Percentiles rank a stretch among this genome's conserved stretches.
phyloP scores from a whole-genome alignment of 306 rosid genomes.

The Cicer judaicum region DNA sequence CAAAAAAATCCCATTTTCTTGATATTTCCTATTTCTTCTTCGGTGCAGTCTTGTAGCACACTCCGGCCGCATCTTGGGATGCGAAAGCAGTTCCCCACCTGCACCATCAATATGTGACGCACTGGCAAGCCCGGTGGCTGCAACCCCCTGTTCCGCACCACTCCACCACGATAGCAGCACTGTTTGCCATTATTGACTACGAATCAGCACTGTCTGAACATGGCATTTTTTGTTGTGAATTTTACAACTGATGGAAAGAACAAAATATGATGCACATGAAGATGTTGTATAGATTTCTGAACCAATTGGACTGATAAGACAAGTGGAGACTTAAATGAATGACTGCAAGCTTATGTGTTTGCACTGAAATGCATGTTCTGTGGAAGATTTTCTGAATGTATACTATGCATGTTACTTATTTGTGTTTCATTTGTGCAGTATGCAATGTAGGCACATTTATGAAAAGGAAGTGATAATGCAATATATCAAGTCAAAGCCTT shows the following conservation, averaged over 20 bases:
- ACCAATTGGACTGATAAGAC: background rate
- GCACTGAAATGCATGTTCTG: constrained; percentile 17
- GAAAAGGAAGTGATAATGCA: constrained; percentile 61
- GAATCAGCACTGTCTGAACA: too few species aligned
- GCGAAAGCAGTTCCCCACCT: too few species aligned
- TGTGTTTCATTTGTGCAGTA: constrained; percentile 57
- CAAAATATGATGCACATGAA: background rate
- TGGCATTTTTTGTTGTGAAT: background rate
- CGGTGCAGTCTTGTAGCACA: too few species aligned
- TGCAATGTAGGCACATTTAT: constrained; percentile 81
- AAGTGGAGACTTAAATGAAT: background rate
- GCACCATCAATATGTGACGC: too few species aligned
- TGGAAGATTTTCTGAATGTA: constrained; percentile 20
- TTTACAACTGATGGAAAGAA: background rate
- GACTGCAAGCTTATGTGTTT: constrained; percentile 14
- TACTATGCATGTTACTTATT: constrained; percentile 23
- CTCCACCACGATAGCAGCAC: too few species aligned
- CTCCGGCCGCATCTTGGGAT: too few species aligned
- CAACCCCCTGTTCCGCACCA: too few species aligned
- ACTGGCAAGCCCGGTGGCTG: too few species aligned
- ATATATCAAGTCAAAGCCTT: constrained; percentile 51
- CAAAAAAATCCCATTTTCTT: too few species aligned
- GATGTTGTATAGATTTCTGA: background rate
- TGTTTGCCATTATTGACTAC: too few species aligned
- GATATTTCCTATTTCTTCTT: too few species aligned